Evolutionary conservation across 257 asterid genomes (phyloP), one percentile per base, ranked within the genome.

Genomic region (Salvia rosmarinus): DNA sequence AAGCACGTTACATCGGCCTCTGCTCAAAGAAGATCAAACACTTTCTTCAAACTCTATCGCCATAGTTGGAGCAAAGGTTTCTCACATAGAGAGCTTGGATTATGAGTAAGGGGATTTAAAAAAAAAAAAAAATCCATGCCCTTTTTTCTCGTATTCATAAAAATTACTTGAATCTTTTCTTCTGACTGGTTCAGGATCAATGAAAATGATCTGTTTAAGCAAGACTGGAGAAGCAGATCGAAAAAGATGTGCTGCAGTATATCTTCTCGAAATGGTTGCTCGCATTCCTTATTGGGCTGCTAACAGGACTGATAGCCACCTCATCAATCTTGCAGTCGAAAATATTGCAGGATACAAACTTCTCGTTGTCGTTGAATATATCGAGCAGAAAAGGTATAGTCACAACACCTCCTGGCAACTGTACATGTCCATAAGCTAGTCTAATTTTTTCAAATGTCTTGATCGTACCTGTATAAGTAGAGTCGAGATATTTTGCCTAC

Each of bases 161-260:
- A 8, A 8, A 63, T 55, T 57, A 35, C 40, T 39, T 74, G 69
- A 35, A 32, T 32, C 54, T 42, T 12, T 17, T 39, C 20, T 35
- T 28, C 13, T 73, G 8, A 46, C 21, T 70, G 76, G 52, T 76
- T 34, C 64, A 91, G 96, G 94, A 88, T 92, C 77, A 89, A 92
- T 17, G 98, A 92, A 72, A 92, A 92, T 68, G 92, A 92, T 80
- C 88, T 90, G 62, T 93, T 93, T 87, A 93, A 92, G 89, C 98
- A 92, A 67, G 98, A 90, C 75, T 88, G 98, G 98, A 86, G 96
- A 84, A 86, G 95, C 83, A 79, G 96, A 85, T 87, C 96, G 46
- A 83, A 74, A 77, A 75, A 4, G 90, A 88, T 79, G 88, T 88
- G 11, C 42, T 92, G 84, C 96, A 90, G 82, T 88, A 88, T 74